These are phyloP conservation scores for Pyrrhoderma noxium DNA, from an alignment of 1,284 basidiomycete genomes.

Conservation along the genomic window DNA sequence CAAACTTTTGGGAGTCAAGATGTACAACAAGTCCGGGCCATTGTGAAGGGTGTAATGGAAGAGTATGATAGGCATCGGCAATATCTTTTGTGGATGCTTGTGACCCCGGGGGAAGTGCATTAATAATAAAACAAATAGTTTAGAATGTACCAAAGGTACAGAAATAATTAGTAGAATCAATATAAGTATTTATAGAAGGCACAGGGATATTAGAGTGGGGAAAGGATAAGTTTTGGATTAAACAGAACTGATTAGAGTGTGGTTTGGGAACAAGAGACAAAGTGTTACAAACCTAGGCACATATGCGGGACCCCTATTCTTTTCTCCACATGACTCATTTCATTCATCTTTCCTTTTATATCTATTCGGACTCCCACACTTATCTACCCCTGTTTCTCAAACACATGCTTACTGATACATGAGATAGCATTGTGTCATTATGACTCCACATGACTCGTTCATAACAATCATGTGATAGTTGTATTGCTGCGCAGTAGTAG, in stretches of 20 bases:
- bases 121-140: constrained; percentile 24
- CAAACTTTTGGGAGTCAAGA: constrained; percentile 20
- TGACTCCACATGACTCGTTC: too few species aligned
- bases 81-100: constrained; percentile 30
- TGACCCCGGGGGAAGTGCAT: constrained; percentile 27
- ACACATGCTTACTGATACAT: too few species aligned
- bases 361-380: too few species aligned
- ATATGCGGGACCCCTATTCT: too few species aligned
- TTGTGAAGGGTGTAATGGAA: constrained; percentile 21
- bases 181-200: constrained; percentile 32
- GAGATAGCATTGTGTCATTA: too few species aligned
- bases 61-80: too few species aligned
- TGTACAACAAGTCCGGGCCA: not conserved
- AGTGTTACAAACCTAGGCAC: too few species aligned
- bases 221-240: constrained; percentile 37
- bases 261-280: constrained; percentile 29
- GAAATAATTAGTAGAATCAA: constrained; percentile 29
- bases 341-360: too few species aligned
- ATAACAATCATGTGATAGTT: too few species aligned
- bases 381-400: too few species aligned
- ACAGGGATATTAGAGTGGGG: constrained; percentile 21
- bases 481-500: too few species aligned
- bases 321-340: too few species aligned
- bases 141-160: constrained; percentile 37
- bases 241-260: constrained; percentile 24